Base-by-base conservation (phyloP, 2,329 filamentous ascomycete genomes). In the Xylogone sp. region DNA sequence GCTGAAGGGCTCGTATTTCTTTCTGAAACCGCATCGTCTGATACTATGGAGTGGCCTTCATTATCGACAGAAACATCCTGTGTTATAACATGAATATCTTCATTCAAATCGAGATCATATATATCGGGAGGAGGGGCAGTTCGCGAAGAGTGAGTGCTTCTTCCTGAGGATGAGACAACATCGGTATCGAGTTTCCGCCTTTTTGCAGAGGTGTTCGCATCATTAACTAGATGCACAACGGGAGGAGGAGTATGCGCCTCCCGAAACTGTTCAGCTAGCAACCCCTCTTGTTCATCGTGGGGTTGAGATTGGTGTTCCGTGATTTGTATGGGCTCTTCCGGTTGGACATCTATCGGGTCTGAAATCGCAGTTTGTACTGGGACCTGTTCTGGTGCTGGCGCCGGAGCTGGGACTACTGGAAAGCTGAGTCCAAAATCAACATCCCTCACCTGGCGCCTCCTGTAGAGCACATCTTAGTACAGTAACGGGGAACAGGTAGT, bases 401-500 rank as follows among this genome's bases (percentile, higher is more conserved):
- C 34, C n/a, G n/a, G 12, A 39, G 13, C 34, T 22, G 66, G 54
- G 42, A 51, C 53, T 22, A 71, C 72, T 22, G 71, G 73, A 45
- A 80, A 69, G 45, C 75, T 67, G 58, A 84, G 74, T 13, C 74
- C 75, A 61, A 86, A 86, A 5, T 81, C 81, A 10, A 82, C 74
- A 56, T 85, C 79, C 56, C 75, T 79, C 13, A 86, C 72, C 62
- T 84, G 76, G 52, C 79, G 75, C 42, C 62, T 62, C 53, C 61
- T 61, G 43, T 56, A 44, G 18, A 58, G 76, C 75, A 58, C 77
- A 81, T 24, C 16, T 46, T 43, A 39, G 42, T 55, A 46, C 44
- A 45, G 43, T 4, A 0, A 16, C 43, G 52, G n/a, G n/a, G 43
- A 53, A 46, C 21, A 42, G 39, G 21, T 12, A 22, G 10, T 48